phyloP scores from a whole-genome alignment of 164 flowering plant species.

The Vitis rupestris region DNA sequence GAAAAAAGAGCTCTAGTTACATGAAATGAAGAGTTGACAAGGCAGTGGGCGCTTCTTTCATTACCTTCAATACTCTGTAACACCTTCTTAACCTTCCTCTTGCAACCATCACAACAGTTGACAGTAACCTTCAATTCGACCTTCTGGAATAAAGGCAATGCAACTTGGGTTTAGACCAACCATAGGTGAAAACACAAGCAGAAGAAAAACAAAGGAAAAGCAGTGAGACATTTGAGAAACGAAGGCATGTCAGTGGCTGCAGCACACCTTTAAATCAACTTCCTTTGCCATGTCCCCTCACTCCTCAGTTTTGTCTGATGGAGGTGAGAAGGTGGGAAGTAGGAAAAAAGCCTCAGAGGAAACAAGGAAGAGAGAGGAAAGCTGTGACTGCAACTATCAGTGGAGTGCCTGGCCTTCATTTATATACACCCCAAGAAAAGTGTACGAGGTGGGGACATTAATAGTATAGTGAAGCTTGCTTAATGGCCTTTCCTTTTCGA shows the following conservation, averaged over 20 bases:
- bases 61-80: conserved; percentile 51
- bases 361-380: background rate
- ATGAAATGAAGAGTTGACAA: background rate
- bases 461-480: background rate
- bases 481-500: conserved; percentile 11
- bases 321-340: background rate
- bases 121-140: conserved; percentile 54
- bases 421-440: conserved; percentile 1
- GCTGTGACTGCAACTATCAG: conserved; percentile 3
- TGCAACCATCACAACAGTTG: conserved; percentile 65
- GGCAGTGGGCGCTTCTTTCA: background rate
- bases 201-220: background rate
- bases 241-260: background rate
- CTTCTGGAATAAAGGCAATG: conserved; percentile 35
- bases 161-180: background rate
- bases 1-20: background rate
- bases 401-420: background rate
- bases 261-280: conserved; percentile 27
- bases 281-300: conserved; percentile 22
- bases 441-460: conserved; percentile 1
- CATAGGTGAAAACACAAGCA: background rate
- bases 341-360: background rate
- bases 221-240: background rate
- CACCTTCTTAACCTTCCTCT: conserved; percentile 56
- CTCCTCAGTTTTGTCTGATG: background rate